Conservation (phyloP, 208 protist genomes). For the Trypanosoma cruzi region DNA sequence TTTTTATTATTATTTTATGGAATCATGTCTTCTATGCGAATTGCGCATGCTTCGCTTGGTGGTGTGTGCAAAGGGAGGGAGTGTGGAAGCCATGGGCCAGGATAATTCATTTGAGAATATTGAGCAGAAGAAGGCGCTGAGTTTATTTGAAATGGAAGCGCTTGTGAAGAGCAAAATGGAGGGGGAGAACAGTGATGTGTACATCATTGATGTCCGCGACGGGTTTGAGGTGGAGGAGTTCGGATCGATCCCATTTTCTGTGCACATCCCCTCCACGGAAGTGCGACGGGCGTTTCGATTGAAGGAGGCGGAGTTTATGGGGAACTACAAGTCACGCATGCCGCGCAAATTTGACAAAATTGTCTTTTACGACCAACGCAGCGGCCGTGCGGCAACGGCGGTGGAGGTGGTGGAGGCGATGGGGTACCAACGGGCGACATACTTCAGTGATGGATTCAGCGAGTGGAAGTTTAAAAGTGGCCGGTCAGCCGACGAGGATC, state of each 20-base stretch:
- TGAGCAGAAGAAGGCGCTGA: constrained; percentile 22
- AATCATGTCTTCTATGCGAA: too few relatives aligned
- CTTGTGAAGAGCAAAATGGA: constrained; percentile 53
- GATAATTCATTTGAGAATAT: constrained; percentile 10
- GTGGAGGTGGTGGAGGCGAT: constrained; percentile 28
- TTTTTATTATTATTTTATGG: too few relatives aligned
- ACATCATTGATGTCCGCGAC: constrained; percentile 67
- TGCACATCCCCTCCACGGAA: constrained; percentile 59
- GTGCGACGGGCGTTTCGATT: constrained; percentile 47
- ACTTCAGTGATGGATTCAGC: constrained; percentile 35
- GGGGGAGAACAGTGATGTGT: constrained; percentile 35
- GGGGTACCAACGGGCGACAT: constrained; percentile 38
- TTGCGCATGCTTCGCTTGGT: too few relatives aligned
- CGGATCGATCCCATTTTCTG: constrained; percentile 44
- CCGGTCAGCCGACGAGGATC: constrained; percentile 41
- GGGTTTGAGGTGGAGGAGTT: constrained; percentile 49
- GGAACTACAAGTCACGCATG: constrained; percentile 57
- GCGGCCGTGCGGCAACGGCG: constrained; percentile 34
- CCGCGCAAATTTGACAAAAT: constrained; percentile 52
- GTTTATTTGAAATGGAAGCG: constrained; percentile 49
- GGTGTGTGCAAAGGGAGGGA: too few relatives aligned
- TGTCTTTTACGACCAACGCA: constrained; percentile 55
- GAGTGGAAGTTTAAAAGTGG: constrained; percentile 44
- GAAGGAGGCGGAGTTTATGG: constrained; percentile 41
- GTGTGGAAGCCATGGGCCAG: constrained; percentile 29